Evolutionary conservation across 139 green algal genomes (phyloP).

Genomic region (Edaphochlamys debaryana): DNA sequence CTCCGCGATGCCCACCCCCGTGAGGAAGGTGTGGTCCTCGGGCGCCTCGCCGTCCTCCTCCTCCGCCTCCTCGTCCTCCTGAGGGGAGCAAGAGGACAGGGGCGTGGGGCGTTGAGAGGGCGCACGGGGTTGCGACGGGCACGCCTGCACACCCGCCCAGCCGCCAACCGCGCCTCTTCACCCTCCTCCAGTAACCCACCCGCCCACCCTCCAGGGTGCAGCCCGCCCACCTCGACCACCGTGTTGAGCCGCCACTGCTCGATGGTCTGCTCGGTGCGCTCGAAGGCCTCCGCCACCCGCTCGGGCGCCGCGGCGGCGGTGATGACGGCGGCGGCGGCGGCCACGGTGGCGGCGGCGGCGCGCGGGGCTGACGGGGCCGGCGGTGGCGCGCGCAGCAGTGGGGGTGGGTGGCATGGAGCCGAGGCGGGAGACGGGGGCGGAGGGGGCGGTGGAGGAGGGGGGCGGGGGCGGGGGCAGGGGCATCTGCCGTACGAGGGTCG

Average conservation of each 20-base stretch:
- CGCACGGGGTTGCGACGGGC: too few species aligned
- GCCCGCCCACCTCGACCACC: conserved; percentile 51
- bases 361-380: conserved; percentile 47
- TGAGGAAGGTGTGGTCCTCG: conserved; percentile 58
- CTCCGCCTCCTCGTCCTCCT: conserved; percentile 82
- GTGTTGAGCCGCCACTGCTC: conserved; percentile 63
- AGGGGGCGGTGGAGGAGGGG: not conserved
- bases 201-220: too few species aligned
- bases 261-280: conserved; percentile 47
- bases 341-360: conserved; percentile 6
- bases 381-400: conserved; percentile 59
- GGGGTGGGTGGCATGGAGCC: not conserved
- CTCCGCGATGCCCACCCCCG: conserved; percentile 48
- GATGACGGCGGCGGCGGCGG: conserved; percentile 35
- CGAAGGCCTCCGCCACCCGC: conserved; percentile 47
- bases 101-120: too few species aligned
- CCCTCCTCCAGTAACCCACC: too few species aligned
- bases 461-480: conserved; percentile 38
- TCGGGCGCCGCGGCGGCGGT: conserved; percentile 19
- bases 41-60: conserved; percentile 62
- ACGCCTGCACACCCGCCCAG: too few species aligned
- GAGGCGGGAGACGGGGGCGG: not conserved
- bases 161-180: too few species aligned
- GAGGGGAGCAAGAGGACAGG: not conserved
- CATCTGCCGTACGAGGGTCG: conserved; percentile 60